Evolutionary conservation across 1,284 basidiomycete species (phyloP).

Genomic region (Psilocybe mexicana): DNA sequence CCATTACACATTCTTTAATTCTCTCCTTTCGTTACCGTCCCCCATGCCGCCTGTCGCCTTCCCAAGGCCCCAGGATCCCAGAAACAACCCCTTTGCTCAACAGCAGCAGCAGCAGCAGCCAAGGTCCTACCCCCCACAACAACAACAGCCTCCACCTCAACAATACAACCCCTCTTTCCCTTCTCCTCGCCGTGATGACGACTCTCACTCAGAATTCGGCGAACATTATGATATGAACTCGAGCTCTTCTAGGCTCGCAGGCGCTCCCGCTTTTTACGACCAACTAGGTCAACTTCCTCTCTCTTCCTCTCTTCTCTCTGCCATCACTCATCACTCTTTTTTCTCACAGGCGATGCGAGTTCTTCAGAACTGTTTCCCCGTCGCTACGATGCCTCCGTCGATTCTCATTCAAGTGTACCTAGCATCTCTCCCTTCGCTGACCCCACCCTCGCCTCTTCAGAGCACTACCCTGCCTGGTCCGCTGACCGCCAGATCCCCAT

Average conservation of each 20-base stretch:
- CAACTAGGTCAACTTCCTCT: conserved; percentile 29
- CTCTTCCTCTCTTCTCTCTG: conserved; percentile 14
- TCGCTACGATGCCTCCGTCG: conserved; percentile 53
- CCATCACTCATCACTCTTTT: conserved; percentile 6
- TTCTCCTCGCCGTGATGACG: conserved; percentile 41
- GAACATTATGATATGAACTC: conserved; percentile 57
- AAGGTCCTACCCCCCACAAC: conserved; percentile 9
- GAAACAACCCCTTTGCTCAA: conserved; percentile 34
- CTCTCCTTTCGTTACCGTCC: conserved; percentile 25
- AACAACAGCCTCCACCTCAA: conserved; percentile 26
- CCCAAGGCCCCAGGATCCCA: conserved; percentile 34
- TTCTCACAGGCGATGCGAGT: conserved; percentile 34
- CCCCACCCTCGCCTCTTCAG: conserved; percentile 54
- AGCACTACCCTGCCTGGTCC: conserved; percentile 94
- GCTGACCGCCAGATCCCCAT: conserved; percentile 93
- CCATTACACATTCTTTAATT: conserved; percentile 21
- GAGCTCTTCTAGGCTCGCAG: conserved; percentile 56
- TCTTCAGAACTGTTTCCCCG: conserved; percentile 50
- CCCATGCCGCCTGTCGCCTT: conserved; percentile 28
- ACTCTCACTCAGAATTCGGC: conserved; percentile 50
- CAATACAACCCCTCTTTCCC: conserved; percentile 30
- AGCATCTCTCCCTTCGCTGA: conserved; percentile 61
- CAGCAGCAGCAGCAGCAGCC: conserved; percentile 24
- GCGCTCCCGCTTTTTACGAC: conserved; percentile 50
- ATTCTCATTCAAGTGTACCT: conserved; percentile 57